Base-by-base conservation (phyloP, 176 grass and related monocot genomes). In the Sorghum bicolor region DNA sequence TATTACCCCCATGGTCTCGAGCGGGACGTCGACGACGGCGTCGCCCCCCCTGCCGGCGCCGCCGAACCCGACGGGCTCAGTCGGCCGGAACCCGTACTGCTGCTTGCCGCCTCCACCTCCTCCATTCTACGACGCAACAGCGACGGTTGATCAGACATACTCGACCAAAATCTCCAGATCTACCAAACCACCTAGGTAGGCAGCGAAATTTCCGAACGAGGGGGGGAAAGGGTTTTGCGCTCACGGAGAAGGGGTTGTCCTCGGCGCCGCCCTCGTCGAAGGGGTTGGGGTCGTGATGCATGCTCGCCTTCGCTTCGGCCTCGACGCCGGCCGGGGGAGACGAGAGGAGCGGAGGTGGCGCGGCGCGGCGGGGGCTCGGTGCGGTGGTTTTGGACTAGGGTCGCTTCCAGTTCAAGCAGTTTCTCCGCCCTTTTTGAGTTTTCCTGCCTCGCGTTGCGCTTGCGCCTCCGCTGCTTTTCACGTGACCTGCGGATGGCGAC, bases 271-370 rank as follows among this genome's bases (percentile, higher is more conserved):
- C 89, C 77, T 97, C 91, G 76, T 94, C 91, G 80, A 94, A 97
- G 87, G 94, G 94, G 79, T 94, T 97, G 50, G 94, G 89, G 75
- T 97, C 94, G 89, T 79, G 86, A 87, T 92, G 88, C 88, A 90
- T 90, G 67, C 66, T 77, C 78, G 78, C 76, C 22, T 77, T 61
- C 20, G 22, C 70, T 76, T 60, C 87, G 50, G 76, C 39, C 30
- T 72, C 66, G 66, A 72, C 41, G 72, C 37, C 73, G 13, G 58
- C 26, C 24, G 4, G 22, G 10, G 17, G 20, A 25, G 40, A 43
- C 0, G 71, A 3, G 9, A 45, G 22, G 68, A 43, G 4, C 19
- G 13, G 45, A 1, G 43, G 36, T 3, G 45, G 45, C 44, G 44
- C 11, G 36, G 3, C 44, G 44, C 11, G 29, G 3, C 50, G 82